Base-by-base conservation (phyloP, 1,139 yeast genomes). In the Taphrina deformans region DNA sequence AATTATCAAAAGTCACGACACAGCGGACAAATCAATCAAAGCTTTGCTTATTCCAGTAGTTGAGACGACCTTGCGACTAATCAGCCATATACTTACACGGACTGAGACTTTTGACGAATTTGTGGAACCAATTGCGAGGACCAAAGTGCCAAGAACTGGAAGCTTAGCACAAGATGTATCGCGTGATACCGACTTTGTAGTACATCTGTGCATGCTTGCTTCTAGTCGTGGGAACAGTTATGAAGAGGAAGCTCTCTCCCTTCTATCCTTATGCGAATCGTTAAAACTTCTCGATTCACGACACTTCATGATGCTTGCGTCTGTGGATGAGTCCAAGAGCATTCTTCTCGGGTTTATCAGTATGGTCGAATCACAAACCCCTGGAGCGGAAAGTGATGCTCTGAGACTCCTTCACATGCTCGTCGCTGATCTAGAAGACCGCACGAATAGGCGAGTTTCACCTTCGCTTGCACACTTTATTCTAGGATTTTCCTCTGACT, bases 251-350 rank as follows among this genome's bases (percentile, higher is more conserved):
- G 29, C 55, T 4, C 56, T 59, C n/a, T 38, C 29, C 7, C 14
- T 29, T 9, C 26, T 38, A 21, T 18, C 45, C 4, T 18, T 16
- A 12, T 33, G 52, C 23, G 55, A 59, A 23, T 16, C 26, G 5
- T 23, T 38, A 2, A 33, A 9, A 14, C 27, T 33, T 6, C 10
- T 51, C 2, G 26, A 33, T 6, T 6, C 16, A 24, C 62, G 62
- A 9, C 46, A 48, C 40, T 14, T 59, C 40, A 50, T 41, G 4
- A 33, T 35, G 12, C 56, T 59, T n/a, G 16, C 46, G 12, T 50
- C 56, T 3, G 63, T 50, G 16, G 63, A 59, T 31, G 38, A 50
- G 7, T n/a, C 55, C 21, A 59, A 59, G 26, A 41, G 24, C 18
- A 59, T 59, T 18, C 50, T 59, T 6, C 16, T 40, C 4, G 56